Base-by-base conservation (phyloP, 2,329 filamentous ascomycete genomes). In the Ophiostoma montium region DNA sequence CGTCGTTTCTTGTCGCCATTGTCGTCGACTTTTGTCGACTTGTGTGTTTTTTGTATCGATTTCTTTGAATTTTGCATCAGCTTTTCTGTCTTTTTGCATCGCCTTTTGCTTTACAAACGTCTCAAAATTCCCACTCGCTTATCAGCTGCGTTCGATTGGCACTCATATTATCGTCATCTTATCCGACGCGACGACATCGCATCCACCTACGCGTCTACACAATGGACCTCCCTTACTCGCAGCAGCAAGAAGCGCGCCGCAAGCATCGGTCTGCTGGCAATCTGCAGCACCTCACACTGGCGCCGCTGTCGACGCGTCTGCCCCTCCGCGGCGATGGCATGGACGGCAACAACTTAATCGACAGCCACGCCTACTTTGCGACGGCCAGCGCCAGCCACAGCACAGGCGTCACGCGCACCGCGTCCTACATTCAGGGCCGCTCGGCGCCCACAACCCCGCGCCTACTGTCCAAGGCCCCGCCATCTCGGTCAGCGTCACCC, bases 401-500 rank as follows among this genome's bases (percentile, higher is more conserved):
- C 41, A 33, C 31, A 31, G 35, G 59, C 64, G 32, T 54, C 61
- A 12, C 59, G 65, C 55, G 67, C 65, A 49, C 47, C 19, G 60
- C 66, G 18, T 80, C 76, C 16, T 81, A 82, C 57, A 68, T 81
- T 15, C 70, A 79, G 59, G 74, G 72, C 57, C 76, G 74, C 57
- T 80, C 80, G 19, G 76, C 76, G 2, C 79, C 80, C 5, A 75
- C 77, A 2, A 82, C 80, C 2, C 80, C 80, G 8, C 71, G 76
- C 19, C 71, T 83, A 27, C 69, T 84, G 39, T 74, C 75, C 18
- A 73, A 70, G 49, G 77, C 76, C 7, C 71, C 73, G 19, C 72
- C 71, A 7, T 66, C 67, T 43, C 71, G 69, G 23, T 30, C 39
- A 42, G 30, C 39, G 46, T 72, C 70, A 23, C 67, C 65, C 52